Base-by-base conservation (phyloP, 371 early-diverging fungal species). In the Rhizopus microsporus region DNA sequence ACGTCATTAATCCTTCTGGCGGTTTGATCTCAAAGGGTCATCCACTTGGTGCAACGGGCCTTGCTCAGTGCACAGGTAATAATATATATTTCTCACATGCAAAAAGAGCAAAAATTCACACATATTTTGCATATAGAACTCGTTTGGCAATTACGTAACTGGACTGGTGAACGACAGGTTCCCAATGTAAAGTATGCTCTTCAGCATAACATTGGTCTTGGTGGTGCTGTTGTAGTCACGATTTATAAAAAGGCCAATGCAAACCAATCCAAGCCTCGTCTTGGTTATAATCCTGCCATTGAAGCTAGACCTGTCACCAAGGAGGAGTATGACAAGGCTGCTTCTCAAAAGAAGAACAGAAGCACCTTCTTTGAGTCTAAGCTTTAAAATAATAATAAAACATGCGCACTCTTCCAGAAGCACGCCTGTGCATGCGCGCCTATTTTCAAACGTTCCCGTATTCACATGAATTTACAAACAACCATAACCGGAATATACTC, bases 11-110 rank as follows among this genome's bases (percentile, higher is more conserved):
- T 72, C 89, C 90, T n/a, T 86, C 86, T 0, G 92, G 92, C 39
- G 92, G 90, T 33, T 71, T 92, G 58, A 88, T 89, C 51, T 88
- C 88, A 55, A 92, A 92, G 69, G 92, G 92, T 6, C 90, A 92
- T 68, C 90, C 92, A 34, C 72, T 92, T 4, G 90, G 92, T 15
- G 90, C 92, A 33, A 92, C 92, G 17, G 92, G 92, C 32, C 60
- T 91, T 42, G 92, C 90, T 30, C 90, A 91, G 71, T 90, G 90
- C 72, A 65, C 84, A 50, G 89, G 84, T 77, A 65, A 61, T 15
- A 30, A 15, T 12, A 46, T 12, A 46, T 63, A 47, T 56, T 10
- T 1, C n/a, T 29, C 17, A 2, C n/a, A 8, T 29, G 9, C 10
- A 35, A 51, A 31, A 17, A 35, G 23, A 13, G 7, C 1, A 47